A percentile compares a stretch with the other conserved stretches of the same genome.
Conservation (phyloP, 148 eudicot genomes). For the Silene latifolia region DNA sequence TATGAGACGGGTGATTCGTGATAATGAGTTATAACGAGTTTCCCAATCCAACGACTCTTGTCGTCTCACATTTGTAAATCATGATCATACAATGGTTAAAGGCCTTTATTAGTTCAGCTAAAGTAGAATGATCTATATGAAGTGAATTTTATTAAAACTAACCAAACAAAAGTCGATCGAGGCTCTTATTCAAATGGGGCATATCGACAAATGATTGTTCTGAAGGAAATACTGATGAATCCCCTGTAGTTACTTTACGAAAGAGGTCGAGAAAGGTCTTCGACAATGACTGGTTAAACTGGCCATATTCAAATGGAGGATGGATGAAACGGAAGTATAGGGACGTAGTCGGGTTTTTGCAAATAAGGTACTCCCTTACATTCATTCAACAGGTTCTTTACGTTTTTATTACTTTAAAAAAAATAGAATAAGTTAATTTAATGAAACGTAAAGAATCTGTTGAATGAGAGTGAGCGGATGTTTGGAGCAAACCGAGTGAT, state of each 20-base stretch:
- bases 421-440: too few relatives aligned
- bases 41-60: constrained; percentile 18
- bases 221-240: neutral
- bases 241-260: neutral
- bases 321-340: neutral
- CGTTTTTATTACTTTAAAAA: too few relatives aligned
- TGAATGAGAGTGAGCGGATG: too few relatives aligned
- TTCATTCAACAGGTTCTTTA: too few relatives aligned
- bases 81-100: neutral
- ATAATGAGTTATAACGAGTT: constrained; percentile 12
- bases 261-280: constrained; percentile 2
- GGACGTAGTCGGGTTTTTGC: too few relatives aligned
- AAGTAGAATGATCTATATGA: neutral
- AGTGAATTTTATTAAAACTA: neutral
- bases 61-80: neutral
- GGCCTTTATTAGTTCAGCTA: too few relatives aligned
- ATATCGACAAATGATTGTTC: neutral
- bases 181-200: too few relatives aligned
- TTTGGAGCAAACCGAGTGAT: too few relatives aligned
- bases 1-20: too few relatives aligned
- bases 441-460: too few relatives aligned
- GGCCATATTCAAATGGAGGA: neutral
- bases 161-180: constrained; percentile 24
- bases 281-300: constrained; percentile 12
- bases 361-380: too few relatives aligned